These are phyloP conservation scores for Lentinus tigrinus DNA, from an alignment of 768 basidiomycete species.

Conservation along the genomic window DNA sequence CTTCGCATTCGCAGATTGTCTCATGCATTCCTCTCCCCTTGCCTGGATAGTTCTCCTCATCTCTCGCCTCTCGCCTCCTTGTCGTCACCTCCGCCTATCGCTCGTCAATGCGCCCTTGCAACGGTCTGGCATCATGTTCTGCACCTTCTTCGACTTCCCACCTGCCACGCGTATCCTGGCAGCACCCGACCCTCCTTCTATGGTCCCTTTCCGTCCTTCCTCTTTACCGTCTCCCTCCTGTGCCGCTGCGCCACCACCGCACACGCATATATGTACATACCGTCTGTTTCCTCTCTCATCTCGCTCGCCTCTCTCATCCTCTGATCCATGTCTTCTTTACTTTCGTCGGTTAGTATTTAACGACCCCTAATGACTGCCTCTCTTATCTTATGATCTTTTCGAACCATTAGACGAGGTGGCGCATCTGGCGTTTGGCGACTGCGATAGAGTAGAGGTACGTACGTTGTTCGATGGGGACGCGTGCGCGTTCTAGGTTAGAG, in stretches of 20 bases:
- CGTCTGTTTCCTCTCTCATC: neutral
- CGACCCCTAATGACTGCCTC: conserved; percentile 19
- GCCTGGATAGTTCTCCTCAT: conserved; percentile 1
- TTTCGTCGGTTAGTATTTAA: conserved; percentile 20
- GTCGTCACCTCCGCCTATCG: neutral
- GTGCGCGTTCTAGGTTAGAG: no score
- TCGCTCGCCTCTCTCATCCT: no score
- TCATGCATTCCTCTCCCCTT: neutral
- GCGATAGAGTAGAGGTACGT: neutral
- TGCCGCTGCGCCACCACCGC: neutral
- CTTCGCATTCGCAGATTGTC: neutral
- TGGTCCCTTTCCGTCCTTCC: no score
- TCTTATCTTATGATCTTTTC: conserved; percentile 14
- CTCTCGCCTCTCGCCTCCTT: neutral
- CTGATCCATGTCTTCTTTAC: neutral
- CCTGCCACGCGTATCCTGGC: conserved; percentile 11
- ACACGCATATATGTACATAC: conserved; percentile 12
- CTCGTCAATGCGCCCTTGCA: conserved; percentile 1
- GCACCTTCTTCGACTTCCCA: conserved; percentile 3
- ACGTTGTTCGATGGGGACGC: no score
- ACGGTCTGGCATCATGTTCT: neutral
- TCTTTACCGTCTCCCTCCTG: neutral
- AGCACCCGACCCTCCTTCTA: conserved; percentile 16
- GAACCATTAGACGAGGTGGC: neutral
- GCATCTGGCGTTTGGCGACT: neutral